Evolutionary conservation across 2,329 filamentous ascomycete genomes (phyloP).

Genomic region (Ophiostoma australiae): DNA sequence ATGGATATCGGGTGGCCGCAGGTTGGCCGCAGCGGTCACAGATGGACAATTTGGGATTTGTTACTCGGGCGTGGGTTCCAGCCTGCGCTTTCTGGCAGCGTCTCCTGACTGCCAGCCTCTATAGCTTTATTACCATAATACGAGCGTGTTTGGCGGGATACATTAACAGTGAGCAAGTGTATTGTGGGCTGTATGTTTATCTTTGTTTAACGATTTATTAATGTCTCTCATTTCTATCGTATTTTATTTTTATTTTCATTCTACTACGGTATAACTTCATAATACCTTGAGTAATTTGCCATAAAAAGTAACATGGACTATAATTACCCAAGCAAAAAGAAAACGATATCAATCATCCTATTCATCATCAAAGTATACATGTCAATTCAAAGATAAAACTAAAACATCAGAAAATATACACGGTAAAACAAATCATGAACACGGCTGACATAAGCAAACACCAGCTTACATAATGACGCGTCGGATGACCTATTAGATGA

Average conservation of each 20-base stretch:
- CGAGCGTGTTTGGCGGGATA: neutral
- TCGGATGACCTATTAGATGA: constrained; percentile 6
- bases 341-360: neutral
- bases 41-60: neutral
- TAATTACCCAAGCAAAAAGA: neutral
- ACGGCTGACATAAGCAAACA: neutral
- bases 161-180: neutral
- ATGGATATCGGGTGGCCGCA: neutral
- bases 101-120: neutral
- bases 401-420: neutral
- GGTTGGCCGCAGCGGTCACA: too few relatives aligned
- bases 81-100: neutral
- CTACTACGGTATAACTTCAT: too few relatives aligned
- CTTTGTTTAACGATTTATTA: neutral
- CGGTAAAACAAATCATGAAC: neutral
- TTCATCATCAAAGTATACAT: neutral
- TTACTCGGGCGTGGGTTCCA: neutral
- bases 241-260: neutral
- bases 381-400: neutral
- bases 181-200: neutral
- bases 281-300: too few relatives aligned
- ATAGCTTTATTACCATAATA: constrained; percentile 5
- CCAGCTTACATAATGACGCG: neutral
- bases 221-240: neutral
- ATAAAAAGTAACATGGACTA: too few relatives aligned